These are phyloP conservation scores for Boechera stricta DNA, from an alignment of 345 rosid genomes.

Conservation along the genomic window DNA sequence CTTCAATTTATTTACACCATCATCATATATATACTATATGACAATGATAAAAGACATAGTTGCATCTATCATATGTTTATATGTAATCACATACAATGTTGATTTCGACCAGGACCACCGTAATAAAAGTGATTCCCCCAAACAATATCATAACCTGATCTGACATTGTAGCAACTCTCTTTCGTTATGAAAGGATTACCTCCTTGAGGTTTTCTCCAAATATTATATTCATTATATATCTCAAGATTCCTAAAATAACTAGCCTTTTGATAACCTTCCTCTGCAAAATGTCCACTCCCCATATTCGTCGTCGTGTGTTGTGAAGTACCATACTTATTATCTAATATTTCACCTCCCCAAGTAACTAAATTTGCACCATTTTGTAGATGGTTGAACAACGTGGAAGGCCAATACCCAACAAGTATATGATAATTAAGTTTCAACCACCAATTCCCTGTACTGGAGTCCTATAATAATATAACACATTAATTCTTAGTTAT, in stretches of 20 bases:
- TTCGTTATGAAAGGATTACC: slow-evolving; percentile 45
- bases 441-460: slow-evolving; percentile 56
- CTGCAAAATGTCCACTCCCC: slow-evolving; percentile 58
- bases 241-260: slow-evolving; percentile 44
- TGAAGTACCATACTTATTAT: slow-evolving; percentile 13
- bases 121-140: slow-evolving; percentile 55
- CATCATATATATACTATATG: too few relatives aligned
- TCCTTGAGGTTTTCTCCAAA: not conserved
- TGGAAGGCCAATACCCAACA: slow-evolving; percentile 56
- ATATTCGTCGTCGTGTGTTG: slow-evolving; percentile 50
- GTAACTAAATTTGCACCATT: slow-evolving; percentile 35
- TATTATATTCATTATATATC: not conserved
- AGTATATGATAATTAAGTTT: slow-evolving; percentile 11
- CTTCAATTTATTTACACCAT: too few relatives aligned
- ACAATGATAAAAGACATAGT: too few relatives aligned
- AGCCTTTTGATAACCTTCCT: slow-evolving; percentile 48
- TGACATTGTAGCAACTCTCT: slow-evolving; percentile 53
- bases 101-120: slow-evolving; percentile 60
- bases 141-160: slow-evolving; percentile 25
- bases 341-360: slow-evolving; percentile 56
- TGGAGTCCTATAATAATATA: slow-evolving; percentile 40
- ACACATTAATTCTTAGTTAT: not conserved
- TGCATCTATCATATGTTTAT: too few relatives aligned
- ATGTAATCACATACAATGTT: slow-evolving; percentile 40
- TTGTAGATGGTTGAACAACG: slow-evolving; percentile 44